Evolutionary conservation across 1,284 basidiomycete genomes (phyloP).

Genomic region (Boletus holoroseus): DNA sequence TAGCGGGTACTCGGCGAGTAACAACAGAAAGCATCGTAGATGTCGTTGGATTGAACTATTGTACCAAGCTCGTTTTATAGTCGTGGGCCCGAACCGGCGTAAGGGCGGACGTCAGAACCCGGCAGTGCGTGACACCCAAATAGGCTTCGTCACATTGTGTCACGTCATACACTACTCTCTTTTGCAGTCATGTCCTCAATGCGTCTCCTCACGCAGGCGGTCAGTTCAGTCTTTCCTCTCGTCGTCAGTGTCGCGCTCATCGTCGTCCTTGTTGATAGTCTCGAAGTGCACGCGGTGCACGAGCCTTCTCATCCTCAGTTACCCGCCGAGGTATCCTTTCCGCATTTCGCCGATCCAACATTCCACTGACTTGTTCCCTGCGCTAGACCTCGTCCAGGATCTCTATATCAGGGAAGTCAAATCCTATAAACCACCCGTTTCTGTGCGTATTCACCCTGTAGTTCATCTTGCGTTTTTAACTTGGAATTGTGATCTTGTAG

Average conservation of each 20-base stretch:
- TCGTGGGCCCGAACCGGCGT: not conserved
- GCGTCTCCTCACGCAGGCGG: conserved; percentile 27
- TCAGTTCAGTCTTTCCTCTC: conserved; percentile 11
- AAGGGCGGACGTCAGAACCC: not conserved
- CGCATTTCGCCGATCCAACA: conserved; percentile 28
- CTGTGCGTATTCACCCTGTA: conserved; percentile 39
- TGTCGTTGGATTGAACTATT: not conserved
- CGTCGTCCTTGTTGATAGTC: conserved; percentile 13
- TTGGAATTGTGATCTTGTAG: conserved; percentile 36
- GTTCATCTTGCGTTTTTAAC: not conserved
- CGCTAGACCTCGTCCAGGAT: conserved; percentile 87
- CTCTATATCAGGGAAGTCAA: conserved; percentile 89
- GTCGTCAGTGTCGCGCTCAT: conserved; percentile 11
- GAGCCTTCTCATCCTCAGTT: conserved; percentile 28
- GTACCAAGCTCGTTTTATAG: not conserved
- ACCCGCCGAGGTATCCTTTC: conserved; percentile 27
- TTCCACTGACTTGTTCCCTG: not conserved
- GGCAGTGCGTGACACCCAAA: conserved; percentile 20
- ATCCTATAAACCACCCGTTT: conserved; percentile 70
- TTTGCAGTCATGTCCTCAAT: conserved; percentile 31
- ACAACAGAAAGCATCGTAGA: conserved; percentile 46
- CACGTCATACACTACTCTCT: conserved; percentile 23
- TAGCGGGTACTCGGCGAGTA: conserved; percentile 41
- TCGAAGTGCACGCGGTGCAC: conserved; percentile 21
- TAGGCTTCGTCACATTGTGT: conserved; percentile 19